These are phyloP conservation scores for Centaurea solstitialis DNA, from an alignment of 129 eudicot genomes.

Conservation along the genomic window DNA sequence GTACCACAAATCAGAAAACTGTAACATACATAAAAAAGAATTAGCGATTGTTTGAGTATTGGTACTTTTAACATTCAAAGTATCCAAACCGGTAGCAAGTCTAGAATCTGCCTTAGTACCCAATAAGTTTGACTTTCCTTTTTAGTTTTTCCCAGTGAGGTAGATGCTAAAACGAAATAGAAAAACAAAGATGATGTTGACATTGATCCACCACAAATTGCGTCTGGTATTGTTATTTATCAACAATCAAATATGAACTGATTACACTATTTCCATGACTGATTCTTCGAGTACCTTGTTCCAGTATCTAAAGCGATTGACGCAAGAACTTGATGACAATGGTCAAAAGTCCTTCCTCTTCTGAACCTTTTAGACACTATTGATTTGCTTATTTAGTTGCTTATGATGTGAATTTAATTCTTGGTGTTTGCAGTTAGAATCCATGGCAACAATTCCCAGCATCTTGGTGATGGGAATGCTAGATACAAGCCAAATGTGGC, in stretches of 20 bases:
- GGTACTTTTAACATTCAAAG: background rate
- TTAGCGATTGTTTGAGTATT: background rate
- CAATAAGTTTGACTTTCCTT: too few relatives aligned
- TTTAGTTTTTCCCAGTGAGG: too few relatives aligned
- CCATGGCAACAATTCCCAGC: slow-evolving; percentile 32
- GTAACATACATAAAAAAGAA: too few relatives aligned
- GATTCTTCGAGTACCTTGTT: slow-evolving; percentile 85
- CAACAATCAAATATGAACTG: background rate
- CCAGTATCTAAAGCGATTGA: slow-evolving; percentile 67
- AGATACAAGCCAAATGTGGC: slow-evolving; percentile 38
- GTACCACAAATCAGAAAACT: too few relatives aligned
- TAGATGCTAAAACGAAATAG: too few relatives aligned
- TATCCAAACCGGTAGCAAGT: too few relatives aligned
- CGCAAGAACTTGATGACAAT: slow-evolving; percentile 58
- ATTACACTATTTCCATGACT: slow-evolving; percentile 17
- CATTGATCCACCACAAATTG: too few relatives aligned
- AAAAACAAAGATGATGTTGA: too few relatives aligned
- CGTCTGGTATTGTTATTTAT: too few relatives aligned
- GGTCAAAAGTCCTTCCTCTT: slow-evolving; percentile 41
- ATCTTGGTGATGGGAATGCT: slow-evolving; percentile 33
- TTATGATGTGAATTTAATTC: slow-evolving; percentile 14
- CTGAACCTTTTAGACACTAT: background rate
- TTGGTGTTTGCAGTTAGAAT: slow-evolving; percentile 45
- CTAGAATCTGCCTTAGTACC: too few relatives aligned
- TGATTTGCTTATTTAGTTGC: background rate